These are phyloP conservation scores for Oryza glumipatula DNA, from an alignment of 176 grass and related monocot genomes.

Conservation along the genomic window DNA sequence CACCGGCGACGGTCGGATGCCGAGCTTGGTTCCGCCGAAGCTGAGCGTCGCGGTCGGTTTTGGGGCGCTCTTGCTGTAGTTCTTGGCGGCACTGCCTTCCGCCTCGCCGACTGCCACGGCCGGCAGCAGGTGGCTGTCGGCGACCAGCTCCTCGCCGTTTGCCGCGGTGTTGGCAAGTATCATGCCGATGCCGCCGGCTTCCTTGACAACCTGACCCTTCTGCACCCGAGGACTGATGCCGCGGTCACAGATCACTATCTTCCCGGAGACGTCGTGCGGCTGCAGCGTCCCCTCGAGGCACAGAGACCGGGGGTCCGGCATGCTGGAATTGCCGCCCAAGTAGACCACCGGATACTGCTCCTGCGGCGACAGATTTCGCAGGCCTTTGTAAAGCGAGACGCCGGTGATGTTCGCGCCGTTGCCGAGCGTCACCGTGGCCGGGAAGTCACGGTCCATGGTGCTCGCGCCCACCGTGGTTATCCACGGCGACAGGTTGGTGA, in stretches of 20 bases:
- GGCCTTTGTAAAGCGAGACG: conserved; percentile 85
- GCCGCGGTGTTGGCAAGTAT: conserved; percentile 75
- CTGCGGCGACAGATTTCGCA: conserved; percentile 41
- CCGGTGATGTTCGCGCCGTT: conserved; percentile 76
- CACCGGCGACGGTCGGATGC: conserved; percentile 89
- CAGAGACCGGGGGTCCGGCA: conserved; percentile 72
- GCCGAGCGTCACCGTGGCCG: conserved; percentile 69
- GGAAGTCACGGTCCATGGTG: conserved; percentile 96
- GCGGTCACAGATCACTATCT: conserved; percentile 92
- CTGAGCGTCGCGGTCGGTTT: conserved; percentile 75
- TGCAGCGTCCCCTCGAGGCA: conserved; percentile 86
- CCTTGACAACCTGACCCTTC: conserved; percentile 93
- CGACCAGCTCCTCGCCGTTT: conserved; percentile 94
- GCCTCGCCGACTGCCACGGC: conserved; percentile 68
- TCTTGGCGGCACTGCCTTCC: conserved; percentile 62
- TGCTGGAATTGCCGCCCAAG: conserved; percentile 68
- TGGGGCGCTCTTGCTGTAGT: conserved; percentile 48
- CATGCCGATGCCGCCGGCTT: conserved; percentile 84
- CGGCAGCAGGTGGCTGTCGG: conserved; percentile 94
- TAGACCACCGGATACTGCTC: conserved; percentile 75
- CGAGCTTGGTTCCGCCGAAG: conserved; percentile 84
- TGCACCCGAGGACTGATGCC: conserved; percentile 93
- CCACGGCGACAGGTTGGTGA: conserved; percentile 93
- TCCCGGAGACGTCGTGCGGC: conserved; percentile 60
- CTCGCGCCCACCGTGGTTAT: conserved; percentile 92